Base-by-base conservation (phyloP, 2,329 filamentous ascomycete species). In the Curvularia verruculosa region DNA sequence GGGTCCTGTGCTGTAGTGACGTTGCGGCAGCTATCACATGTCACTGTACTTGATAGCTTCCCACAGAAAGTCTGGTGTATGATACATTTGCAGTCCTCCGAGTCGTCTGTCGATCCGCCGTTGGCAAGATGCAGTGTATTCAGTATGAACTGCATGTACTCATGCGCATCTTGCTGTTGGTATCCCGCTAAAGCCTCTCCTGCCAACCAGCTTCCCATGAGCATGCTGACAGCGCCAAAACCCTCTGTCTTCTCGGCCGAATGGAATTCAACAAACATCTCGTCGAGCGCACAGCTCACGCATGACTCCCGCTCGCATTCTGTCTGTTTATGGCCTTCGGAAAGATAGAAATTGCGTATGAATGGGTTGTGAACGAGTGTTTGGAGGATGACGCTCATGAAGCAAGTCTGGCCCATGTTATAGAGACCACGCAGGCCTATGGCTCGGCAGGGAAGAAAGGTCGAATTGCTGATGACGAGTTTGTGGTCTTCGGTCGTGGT, bases 401-500 rank as follows among this genome's bases (percentile, higher is more conserved):
- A 99, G 80, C 94, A 99, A 10, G 95, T 98, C 56, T 96, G 92
- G n/a, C 94, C 95, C 75, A 96, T 94, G 72, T 98, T 99, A 78
- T 96, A 97, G 59, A 99, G 89, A 29, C 94, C 94, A 34, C 95
- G 87, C 37, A 97, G 85, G 9, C 95, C 94, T 65, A 89, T 92
- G 18, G 92, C 92, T 54, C 91, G 87, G 73, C 94, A 97, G 12
- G 92, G 90, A 6, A 91, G 88, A 55, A 87, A 85, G 26, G 85
- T 88, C 12, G 92, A 93, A 72, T 97, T 96, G 58, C 83, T 83
- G 39, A 87, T 84, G 62, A 96, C 89, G 67, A 91, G 92, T 53
- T 86, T 83, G 55, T 91, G 87, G 61, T 94, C 90, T 57, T 93
- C 89, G 55, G 74, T 65, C 49, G 68, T 75, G 13, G 71, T 79